These are phyloP conservation scores for Cyclotella kingstonii DNA, from an alignment of 108 stramenopile species.

Conservation along the genomic window DNA sequence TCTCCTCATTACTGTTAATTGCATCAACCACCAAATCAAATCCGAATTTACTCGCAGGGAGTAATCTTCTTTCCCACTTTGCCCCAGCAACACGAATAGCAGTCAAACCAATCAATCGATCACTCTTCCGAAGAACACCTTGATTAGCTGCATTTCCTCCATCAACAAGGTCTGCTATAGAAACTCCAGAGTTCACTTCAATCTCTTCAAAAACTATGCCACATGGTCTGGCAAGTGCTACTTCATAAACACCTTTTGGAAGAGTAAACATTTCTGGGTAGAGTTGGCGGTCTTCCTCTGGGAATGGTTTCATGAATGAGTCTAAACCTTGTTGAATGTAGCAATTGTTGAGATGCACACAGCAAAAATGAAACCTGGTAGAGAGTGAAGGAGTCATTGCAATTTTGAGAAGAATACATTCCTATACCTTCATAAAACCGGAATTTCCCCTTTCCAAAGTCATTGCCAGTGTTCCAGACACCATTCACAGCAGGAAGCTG, in stretches of 20 bases:
- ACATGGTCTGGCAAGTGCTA: conserved; percentile 61
- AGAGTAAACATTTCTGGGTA: conserved; percentile 77
- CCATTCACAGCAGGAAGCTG: conserved; percentile 27
- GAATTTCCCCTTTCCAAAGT: conserved; percentile 73
- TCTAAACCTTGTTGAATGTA: conserved; percentile 37
- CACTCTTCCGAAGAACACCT: conserved; percentile 60
- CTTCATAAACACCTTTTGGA: conserved; percentile 82
- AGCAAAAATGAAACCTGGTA: neutral
- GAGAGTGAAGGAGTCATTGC: neutral
- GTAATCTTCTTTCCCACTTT: conserved; percentile 62
- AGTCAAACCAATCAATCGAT: conserved; percentile 73
- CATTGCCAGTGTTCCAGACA: conserved; percentile 65
- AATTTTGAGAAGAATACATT: neutral
- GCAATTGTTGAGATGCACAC: neutral
- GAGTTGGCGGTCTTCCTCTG: conserved; percentile 67
- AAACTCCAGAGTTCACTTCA: conserved; percentile 64
- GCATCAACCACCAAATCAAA: conserved; percentile 84
- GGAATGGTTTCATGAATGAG: conserved; percentile 70
- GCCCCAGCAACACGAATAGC: conserved; percentile 77
- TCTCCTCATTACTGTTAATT: conserved; percentile 71
- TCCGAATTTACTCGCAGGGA: conserved; percentile 66
- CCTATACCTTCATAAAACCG: conserved; percentile 52
- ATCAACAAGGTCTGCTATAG: conserved; percentile 76
- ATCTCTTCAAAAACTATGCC: conserved; percentile 90
- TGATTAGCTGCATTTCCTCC: conserved; percentile 72